Evolutionary conservation across 2,329 filamentous ascomycete genomes (phyloP), one percentile per base, ranked within the genome.

Genomic region (Juglanconis oblonga): DNA sequence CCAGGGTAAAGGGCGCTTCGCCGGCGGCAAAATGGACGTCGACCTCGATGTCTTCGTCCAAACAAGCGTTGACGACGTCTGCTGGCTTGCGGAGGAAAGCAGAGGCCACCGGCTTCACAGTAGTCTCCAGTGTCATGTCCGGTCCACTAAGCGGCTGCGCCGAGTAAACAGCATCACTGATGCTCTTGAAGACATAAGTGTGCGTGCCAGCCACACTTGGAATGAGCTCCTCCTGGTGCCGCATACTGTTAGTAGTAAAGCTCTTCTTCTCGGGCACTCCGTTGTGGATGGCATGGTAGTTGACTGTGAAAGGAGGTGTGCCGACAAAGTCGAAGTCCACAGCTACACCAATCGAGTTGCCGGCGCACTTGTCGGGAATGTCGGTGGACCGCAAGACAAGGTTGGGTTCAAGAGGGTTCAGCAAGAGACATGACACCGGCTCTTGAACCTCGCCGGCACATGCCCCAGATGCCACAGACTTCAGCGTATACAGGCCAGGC

Each of bases 321-420:
- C 95, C 95, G 33, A 94, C 89, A 44, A 99, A 81, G 71, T 98
- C 92, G 53, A 99, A 78, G 69, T 95, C 90, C 47, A 99, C 91
- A 10, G 89, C 85, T 57, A 99, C 82, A 45, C 95, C 95, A 63
- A 99, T 91, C 0, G 95, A 92, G 69, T 92, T 97, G 52, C 93
- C 92, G 40, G 93, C 94, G 72, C 95, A 99, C 71, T 96, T 96
- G 73, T 99, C 95, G 55, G 91, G 90, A 48, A 99, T 92, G 64
- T 92, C 88, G 67, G 96, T 90, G 6, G 87, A 82, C 36, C 83
- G 83, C 53, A 99, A 79, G 4, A 85, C 80, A 60, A 99, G 73
- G 58, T 88, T 86, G 9, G 95, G 95, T 74, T 97, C 88, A 0
- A 95, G 88, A 5, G 95, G 95, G 66, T 98, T 99, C 65, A 96